These are phyloP conservation scores for Liriodendron chinense DNA, from an alignment of 164 flowering plant species.

Conservation along the genomic window DNA sequence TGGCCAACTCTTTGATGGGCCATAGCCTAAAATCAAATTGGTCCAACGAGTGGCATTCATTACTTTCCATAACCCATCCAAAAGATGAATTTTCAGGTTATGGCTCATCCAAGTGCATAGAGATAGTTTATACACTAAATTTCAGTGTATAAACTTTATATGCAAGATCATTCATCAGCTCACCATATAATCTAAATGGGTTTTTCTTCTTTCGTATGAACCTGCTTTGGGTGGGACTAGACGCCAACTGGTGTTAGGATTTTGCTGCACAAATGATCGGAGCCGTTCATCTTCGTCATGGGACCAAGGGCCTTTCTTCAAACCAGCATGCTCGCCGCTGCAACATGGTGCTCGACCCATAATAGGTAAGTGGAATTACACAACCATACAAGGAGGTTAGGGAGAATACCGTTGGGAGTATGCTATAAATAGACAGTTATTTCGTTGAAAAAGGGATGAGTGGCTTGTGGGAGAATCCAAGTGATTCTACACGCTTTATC, in stretches of 20 bases:
- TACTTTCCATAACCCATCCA: too few species aligned
- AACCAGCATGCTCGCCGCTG: constrained; percentile 28
- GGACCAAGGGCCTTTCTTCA: constrained; percentile 50
- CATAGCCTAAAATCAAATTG: too few species aligned
- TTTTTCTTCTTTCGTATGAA: not conserved
- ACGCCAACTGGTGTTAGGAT: constrained; percentile 39
- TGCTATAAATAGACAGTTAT: not conserved
- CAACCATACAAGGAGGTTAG: not conserved
- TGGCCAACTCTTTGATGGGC: too few species aligned
- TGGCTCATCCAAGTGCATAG: not conserved
- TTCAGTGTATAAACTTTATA: not conserved
- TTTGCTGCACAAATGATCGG: constrained; percentile 26
- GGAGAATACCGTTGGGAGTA: not conserved
- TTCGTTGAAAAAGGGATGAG: too few species aligned
- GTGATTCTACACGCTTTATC: too few species aligned
- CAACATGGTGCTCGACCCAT: constrained; percentile 48
- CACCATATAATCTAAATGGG: not conserved
- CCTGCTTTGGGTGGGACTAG: constrained; percentile 41
- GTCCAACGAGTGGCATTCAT: too few species aligned
- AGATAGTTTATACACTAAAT: not conserved
- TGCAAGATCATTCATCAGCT: not conserved
- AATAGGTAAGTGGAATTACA: not conserved
- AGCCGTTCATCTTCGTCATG: constrained; percentile 37
- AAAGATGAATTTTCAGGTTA: not conserved
- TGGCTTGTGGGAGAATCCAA: too few species aligned